Percentiles rank a stretch among this genome's conserved stretches.
Evolutionary conservation across 2,329 filamentous ascomycete genomes (phyloP).

Genomic region (Diaporthe vexans): DNA sequence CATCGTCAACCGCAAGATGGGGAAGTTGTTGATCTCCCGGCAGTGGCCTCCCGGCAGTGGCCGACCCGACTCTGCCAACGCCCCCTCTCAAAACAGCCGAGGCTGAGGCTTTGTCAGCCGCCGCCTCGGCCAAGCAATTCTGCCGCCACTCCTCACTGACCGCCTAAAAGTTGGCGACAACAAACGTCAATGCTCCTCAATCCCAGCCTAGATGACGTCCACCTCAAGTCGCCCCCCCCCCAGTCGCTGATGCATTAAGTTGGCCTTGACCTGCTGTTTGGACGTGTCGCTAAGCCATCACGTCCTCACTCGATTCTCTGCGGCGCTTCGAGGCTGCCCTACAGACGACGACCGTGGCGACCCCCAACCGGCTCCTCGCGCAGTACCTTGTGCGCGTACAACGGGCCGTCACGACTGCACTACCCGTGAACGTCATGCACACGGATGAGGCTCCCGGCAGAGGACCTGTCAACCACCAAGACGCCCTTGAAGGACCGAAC

Average conservation of each 20-base stretch:
- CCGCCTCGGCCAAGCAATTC: slow-evolving; percentile 1
- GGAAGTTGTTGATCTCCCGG: slow-evolving; percentile 22
- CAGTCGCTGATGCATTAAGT: background rate
- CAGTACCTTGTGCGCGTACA: slow-evolving; percentile 33
- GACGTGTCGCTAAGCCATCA: background rate
- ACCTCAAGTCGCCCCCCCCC: background rate
- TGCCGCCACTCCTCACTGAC: slow-evolving; percentile 22
- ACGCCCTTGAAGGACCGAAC: background rate
- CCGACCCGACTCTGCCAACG: slow-evolving; percentile 7
- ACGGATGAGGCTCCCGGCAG: background rate
- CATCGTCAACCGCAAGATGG: slow-evolving; percentile 6
- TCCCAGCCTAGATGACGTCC: background rate
- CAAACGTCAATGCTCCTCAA: slow-evolving; percentile 6
- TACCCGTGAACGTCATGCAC: slow-evolving; percentile 20
- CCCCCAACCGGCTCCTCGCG: slow-evolving; percentile 24
- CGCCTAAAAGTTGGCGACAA: slow-evolving; percentile 37
- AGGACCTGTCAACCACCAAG: background rate
- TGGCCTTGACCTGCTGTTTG: too few relatives aligned
- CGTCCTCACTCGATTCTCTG: background rate
- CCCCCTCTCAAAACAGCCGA: slow-evolving; percentile 21
- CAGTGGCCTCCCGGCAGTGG: slow-evolving; percentile 7
- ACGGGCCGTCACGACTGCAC: slow-evolving; percentile 34
- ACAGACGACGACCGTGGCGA: slow-evolving; percentile 34
- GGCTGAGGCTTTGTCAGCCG: slow-evolving; percentile 34
- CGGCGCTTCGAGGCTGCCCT: slow-evolving; percentile 18